Base-by-base conservation (phyloP, 495 filamentous ascomycete species). In the Penicillium antarcticum region DNA sequence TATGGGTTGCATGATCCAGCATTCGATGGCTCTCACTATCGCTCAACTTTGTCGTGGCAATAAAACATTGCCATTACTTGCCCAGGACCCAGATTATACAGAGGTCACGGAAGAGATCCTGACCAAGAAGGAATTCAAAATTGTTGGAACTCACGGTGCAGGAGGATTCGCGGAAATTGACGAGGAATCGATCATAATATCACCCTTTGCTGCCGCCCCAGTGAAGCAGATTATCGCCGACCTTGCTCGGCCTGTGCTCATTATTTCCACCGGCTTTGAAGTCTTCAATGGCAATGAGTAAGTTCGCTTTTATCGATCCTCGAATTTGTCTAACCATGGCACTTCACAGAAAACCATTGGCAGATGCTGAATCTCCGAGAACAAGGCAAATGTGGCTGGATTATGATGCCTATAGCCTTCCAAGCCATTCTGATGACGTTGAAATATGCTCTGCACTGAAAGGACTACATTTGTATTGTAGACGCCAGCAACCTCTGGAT, bases 131-230 rank as follows among this genome's bases (percentile, higher is more conserved):
- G 63, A 48, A 54, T 66, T 74, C 57, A 54, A 70, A 38, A 57
- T 74, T 59, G 55, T 74, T 58, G 64, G 60, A 45, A 48, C 56
- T 34, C 62, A 59, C 51, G 69, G 71, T 42, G 71, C 69, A 47
- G 65, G 58, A 53, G 71, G 66, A 44, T 74, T 74, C 51, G 57
- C 61, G 45, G 56, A 72, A 55, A 47, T 71, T n/a, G 67, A 73
- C 58, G 62, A 69, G 1, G 55, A 63, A 18, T 60, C 68, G 13
- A 57, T 68, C 40, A 57, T 73, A 42, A 62, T 73, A 58, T 52
- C 63, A 5, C 51, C 63, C 23, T 67, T 68, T 61, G 56, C 64
- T 41, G 50, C 52, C 37, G 60, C 58, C 2, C 63, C 66, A 42
- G 45, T 75, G 17, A 68, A 66, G 47, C 56, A 65, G 51, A 65